Conservation (phyloP, 257 asterid species). For the Gardenia jasminoides region DNA sequence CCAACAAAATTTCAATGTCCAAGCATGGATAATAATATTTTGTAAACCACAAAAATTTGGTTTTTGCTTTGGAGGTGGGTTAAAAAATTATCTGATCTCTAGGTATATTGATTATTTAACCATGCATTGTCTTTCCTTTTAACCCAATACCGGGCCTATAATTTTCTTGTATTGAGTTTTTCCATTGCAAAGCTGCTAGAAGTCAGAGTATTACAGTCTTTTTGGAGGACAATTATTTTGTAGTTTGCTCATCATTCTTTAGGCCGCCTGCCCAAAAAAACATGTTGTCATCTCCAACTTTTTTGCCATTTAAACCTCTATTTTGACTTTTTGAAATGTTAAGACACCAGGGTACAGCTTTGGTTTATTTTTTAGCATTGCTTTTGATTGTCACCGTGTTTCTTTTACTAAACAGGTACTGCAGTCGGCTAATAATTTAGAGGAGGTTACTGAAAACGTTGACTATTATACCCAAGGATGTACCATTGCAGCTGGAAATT, state of each 20-base stretch:
- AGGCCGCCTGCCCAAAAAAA: too few species aligned
- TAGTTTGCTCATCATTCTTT: background rate
- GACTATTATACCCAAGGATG: constrained; percentile 92
- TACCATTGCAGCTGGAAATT: constrained; percentile 94
- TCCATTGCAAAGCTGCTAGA: background rate
- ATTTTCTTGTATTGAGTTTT: background rate
- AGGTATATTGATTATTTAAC: background rate
- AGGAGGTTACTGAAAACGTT: constrained; percentile 98
- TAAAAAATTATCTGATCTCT: background rate
- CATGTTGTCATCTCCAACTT: too few species aligned
- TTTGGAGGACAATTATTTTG: background rate
- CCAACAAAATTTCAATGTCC: background rate
- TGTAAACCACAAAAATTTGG: background rate
- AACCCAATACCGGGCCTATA: background rate
- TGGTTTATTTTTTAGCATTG: constrained; percentile 5
- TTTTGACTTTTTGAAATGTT: background rate
- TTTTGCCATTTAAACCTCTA: background rate
- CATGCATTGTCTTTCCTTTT: background rate
- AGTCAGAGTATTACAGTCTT: background rate
- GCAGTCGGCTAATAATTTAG: constrained; percentile 93
- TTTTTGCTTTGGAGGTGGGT: background rate
- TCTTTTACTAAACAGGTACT: constrained; percentile 53
- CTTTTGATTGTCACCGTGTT: constrained; percentile 12
- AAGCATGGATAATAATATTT: background rate
- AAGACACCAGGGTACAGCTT: too few species aligned